Base-by-base conservation (phyloP, 345 rosid species). In the Streptanthus diversifolius region DNA sequence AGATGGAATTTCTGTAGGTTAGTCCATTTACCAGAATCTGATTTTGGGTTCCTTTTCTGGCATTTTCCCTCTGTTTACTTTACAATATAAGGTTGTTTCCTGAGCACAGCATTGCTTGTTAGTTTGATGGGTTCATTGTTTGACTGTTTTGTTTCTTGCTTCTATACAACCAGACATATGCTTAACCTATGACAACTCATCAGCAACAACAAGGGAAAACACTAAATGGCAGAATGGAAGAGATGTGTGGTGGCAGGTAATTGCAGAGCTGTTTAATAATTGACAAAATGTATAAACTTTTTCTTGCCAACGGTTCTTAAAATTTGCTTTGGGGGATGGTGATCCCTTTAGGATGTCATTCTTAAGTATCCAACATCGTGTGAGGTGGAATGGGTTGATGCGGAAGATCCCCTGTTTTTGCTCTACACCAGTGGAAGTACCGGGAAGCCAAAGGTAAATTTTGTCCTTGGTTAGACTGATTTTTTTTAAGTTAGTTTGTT, bases 341-440 rank as follows among this genome's bases (percentile, higher is more conserved):
- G 18, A 4, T 36, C 69, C 32, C 61, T 67, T 58, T 80, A 95
- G 98, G 99, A 95, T 73, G 82, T 88, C 62, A 75, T 95, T 66
- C 91, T 92, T 39, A 82, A 84, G 58, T 95, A 83, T 82, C 89
- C 97, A 63, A 86, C 90, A 12, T 81, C 83, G 2, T 95, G 98
- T 79, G 95, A 81, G 18, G 90, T 91, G 49, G 96, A 90, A 86
- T 95, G 99, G 99, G 90, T 91, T 82, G 99, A 95, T 85, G 98
- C 99, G 2, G 99, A 93, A 86, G 97, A 91, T 88, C 93, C 98
- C 43, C 81, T 90, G 66, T 95, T 91, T 80, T 86, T 95, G 71
- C 88, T 95, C 52, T 95, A 95, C 77, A 95, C 99, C 36, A 95
- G 99, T 69, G 99, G 99, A 72, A 95, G 99, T 84, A 95, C 99